A percentile compares a stretch with the other conserved stretches of the same genome.
Conservation (phyloP, 1,139 yeast genomes). For the Taphrina betulina region DNA sequence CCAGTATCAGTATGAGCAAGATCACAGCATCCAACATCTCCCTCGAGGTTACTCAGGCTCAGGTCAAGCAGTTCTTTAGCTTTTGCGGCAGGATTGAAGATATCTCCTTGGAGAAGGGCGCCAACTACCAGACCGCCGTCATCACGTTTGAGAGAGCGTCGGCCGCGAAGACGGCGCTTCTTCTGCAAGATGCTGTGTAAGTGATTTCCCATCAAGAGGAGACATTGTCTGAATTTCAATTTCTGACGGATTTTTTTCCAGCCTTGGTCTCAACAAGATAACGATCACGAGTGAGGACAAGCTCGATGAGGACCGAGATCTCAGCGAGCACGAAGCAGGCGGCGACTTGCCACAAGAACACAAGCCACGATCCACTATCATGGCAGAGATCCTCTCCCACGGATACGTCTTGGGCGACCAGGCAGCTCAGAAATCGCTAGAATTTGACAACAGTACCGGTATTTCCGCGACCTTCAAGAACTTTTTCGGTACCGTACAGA, state of each 20-base stretch:
- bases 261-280: constrained; percentile 42
- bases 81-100: constrained; percentile 70
- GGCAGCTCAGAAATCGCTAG: constrained; percentile 57
- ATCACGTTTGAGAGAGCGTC: constrained; percentile 59
- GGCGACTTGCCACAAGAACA: constrained; percentile 67
- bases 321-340: constrained; percentile 28
- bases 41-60: constrained; percentile 53
- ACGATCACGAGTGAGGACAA: constrained; percentile 40
- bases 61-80: constrained; percentile 66
- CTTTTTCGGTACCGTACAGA: constrained; percentile 50
- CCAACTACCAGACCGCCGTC: constrained; percentile 48
- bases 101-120: constrained; percentile 44
- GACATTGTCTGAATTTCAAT: no score
- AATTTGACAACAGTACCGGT: constrained; percentile 66
- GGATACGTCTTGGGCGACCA: constrained; percentile 69
- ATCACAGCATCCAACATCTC: constrained; percentile 65
- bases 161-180: constrained; percentile 71
- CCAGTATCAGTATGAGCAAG: constrained; percentile 36
- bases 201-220: constrained; percentile 44
- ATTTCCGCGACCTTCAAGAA: constrained; percentile 56
- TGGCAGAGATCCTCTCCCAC: constrained; percentile 71
- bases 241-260: constrained; percentile 35
- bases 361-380: constrained; percentile 71
- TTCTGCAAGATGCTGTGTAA: constrained; percentile 74
- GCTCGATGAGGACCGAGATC: constrained; percentile 34